These are phyloP conservation scores for Fusarium sp. DNA, from an alignment of 2,329 filamentous ascomycete genomes.

Conservation along the genomic window DNA sequence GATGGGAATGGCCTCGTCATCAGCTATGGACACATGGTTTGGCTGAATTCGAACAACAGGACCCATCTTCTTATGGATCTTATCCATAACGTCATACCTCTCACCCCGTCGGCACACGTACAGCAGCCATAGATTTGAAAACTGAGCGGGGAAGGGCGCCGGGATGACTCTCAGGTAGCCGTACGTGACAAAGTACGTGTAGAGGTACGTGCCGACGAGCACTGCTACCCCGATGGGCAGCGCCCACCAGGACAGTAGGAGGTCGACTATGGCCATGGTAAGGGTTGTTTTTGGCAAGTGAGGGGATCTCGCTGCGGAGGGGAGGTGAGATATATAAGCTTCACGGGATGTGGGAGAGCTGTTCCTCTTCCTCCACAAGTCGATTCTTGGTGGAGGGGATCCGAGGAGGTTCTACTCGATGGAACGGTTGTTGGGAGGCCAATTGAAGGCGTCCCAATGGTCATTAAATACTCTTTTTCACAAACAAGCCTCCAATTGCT, in stretches of 20 bases:
- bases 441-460: background rate
- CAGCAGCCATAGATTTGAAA: slow-evolving; percentile 86
- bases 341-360: background rate
- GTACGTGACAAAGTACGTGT: slow-evolving; percentile 70
- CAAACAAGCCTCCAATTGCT: background rate
- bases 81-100: slow-evolving; percentile 74
- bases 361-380: background rate
- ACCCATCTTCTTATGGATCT: slow-evolving; percentile 79
- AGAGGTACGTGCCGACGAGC: slow-evolving; percentile 66
- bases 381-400: background rate
- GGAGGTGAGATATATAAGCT: background rate
- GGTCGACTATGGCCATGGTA: slow-evolving; percentile 47
- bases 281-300: background rate
- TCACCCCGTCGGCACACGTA: slow-evolving; percentile 72
- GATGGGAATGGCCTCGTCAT: slow-evolving; percentile 78
- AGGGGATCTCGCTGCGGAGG: background rate
- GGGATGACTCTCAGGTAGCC: slow-evolving; percentile 66
- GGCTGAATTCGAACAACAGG: slow-evolving; percentile 87
- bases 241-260: slow-evolving; percentile 59
- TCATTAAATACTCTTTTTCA: background rate
- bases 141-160: slow-evolving; percentile 71
- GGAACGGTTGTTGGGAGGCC: background rate
- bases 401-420: background rate
- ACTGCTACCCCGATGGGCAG: slow-evolving; percentile 60
- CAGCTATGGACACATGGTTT: slow-evolving; percentile 84